Base-by-base conservation (phyloP, 1,284 basidiomycete genomes). In the Sporisorium graminicola region DNA sequence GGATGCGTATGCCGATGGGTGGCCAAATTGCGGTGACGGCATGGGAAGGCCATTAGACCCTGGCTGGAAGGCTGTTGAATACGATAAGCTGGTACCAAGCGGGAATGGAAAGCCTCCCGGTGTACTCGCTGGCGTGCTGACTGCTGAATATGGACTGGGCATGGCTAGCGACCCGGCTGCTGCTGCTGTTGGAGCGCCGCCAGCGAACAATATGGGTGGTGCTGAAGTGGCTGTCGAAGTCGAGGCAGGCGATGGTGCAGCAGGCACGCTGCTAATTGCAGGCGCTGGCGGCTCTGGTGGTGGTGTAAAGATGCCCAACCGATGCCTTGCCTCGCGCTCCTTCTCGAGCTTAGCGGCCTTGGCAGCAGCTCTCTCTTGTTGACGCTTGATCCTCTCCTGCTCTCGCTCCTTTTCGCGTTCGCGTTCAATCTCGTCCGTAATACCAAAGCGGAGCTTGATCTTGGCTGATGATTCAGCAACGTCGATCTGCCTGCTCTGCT, bases 351-450 rank as follows among this genome's bases (percentile, higher is more conserved):
- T 72, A 46, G 75, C 75, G 2, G 71, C 71, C 42, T 69, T 67
- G 22, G 70, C 71, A 5, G 71, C 75, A 8, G 66, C 66, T 47
- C 70, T 55, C 51, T 77, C 75, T 42, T 68, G 65, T 24, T 77
- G 75, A 24, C 75, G 63, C 44, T 73, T 77, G 59, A 66, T 58
- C 31, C 71, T 60, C 18, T 77, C 75, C 24, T 54, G 22, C 18
- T 77, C 75, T 16, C 71, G 56, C 22, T 77, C 75, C 33, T 58
- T 65, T 40, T 77, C 75, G 22, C 58, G 52, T 31, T 77, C 75
- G 20, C 67, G 59, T 29, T 77, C 75, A 47, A 77, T 74, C 61
- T 77, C 75, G 57, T 77, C 70, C 26, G 75, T 77, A 43, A 77
- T 70, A 33, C 44, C 53, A 31, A 77, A 77, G 58, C 60, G 63